Conservation (phyloP, 2,329 filamentous ascomycete species). For the Phialocephala sp. region DNA sequence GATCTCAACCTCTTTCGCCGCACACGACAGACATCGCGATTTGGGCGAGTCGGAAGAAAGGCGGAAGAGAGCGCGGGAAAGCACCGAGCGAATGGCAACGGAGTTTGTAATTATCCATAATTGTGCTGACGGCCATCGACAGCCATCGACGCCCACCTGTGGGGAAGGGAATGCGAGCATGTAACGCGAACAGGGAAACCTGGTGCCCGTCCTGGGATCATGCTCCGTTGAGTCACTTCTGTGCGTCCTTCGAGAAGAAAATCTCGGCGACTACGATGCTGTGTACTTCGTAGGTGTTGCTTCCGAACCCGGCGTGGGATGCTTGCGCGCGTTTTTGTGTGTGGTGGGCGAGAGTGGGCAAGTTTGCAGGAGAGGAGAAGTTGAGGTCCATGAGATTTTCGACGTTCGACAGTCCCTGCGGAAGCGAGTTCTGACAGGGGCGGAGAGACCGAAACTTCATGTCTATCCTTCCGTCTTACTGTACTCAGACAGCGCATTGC, state of each 20-base stretch:
- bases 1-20: not conserved
- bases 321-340: not conserved
- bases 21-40: not conserved
- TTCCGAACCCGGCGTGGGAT: not conserved
- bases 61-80: too few relatives aligned
- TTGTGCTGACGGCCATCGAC: slow-evolving; percentile 2
- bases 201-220: slow-evolving; percentile 3
- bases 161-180: not conserved
- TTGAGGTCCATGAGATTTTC: not conserved
- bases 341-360: not conserved
- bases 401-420: too few relatives aligned
- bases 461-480: too few relatives aligned
- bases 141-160: not conserved
- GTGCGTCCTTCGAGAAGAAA: not conserved
- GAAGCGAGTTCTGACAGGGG: not conserved
- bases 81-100: not conserved
- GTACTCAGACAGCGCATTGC: too few relatives aligned
- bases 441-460: not conserved
- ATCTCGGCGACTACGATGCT: not conserved
- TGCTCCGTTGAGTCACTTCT: slow-evolving; percentile 2
- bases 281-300: not conserved
- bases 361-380: not conserved
- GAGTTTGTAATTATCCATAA: not conserved
- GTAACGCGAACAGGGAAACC: slow-evolving; percentile 1
- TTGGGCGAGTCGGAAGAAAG: not conserved